Base-by-base conservation (phyloP, 768 basidiomycete genomes). In the Amanita exitialis region DNA sequence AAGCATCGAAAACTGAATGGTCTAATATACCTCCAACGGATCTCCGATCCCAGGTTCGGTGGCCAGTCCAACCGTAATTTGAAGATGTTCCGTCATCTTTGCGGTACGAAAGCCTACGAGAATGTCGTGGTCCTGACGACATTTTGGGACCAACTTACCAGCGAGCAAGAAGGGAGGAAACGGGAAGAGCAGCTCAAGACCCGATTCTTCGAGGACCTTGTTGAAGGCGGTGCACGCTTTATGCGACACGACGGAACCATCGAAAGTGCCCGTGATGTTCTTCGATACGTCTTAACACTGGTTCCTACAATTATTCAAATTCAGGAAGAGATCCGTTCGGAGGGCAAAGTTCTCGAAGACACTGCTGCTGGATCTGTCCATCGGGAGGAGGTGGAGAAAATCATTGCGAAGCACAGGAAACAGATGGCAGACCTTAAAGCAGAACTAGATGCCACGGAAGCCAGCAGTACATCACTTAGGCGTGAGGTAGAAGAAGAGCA, bases 81-180 rank as follows among this genome's bases (percentile, higher is more conserved):
- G 36, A 60, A 60, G 16, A 69, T 75, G 61, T 76, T 75, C 57
- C 65, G 66, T 45, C 63, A 69, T 30, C 66, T 75, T 16, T 75
- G 74, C 57, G 75, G 75, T 27, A 64, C 66, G n/a, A 62, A 55
- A 41, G 61, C 67, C 3, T 69, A 73, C 56, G 64, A 69, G 45
- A 73, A 74, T 53, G 72, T 76, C 38, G 64, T 72, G 35, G 61
- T 76, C 49, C 64, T 69, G 49, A 75, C 75, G 53, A 75, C 66
- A 37, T 73, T 68, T 69, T 75, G 73, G 72, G 65, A 64, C 12
- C 61, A 62, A 48, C 66, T 70, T 47, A 55, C 58, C 53, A 58
- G 57, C 54, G 56, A 56, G 43, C 64, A 62, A 52, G 16, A 61
- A 52, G 16, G 69, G 5, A 61, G 60, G 50, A 56, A 59, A 20